A percentile compares a stretch with the other conserved stretches of the same genome.
These are phyloP conservation scores for Fraxinus paxiana DNA, from an alignment of 305 asterid species.

Conservation along the genomic window DNA sequence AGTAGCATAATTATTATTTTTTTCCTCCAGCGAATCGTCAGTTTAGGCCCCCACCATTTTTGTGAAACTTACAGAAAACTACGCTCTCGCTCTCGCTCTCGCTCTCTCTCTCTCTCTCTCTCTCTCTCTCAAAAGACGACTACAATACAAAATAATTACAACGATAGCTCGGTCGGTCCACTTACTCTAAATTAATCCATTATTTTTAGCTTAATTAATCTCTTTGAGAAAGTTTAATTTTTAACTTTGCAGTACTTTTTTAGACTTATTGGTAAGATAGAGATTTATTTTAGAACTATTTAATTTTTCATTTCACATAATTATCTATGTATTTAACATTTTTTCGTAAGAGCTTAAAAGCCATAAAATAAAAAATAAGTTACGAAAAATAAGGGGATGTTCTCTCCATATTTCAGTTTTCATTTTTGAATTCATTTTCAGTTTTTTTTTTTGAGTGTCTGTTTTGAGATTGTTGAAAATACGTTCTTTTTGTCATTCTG, in stretches of 20 bases:
- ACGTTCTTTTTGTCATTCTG: too few relatives aligned
- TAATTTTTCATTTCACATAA: background rate
- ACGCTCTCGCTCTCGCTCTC: too few relatives aligned
- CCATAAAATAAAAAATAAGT: background rate
- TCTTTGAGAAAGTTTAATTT: background rate
- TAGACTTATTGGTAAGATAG: background rate
- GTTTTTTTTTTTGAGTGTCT: too few relatives aligned
- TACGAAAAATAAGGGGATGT: background rate
- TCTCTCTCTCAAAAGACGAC: slow-evolving; percentile 17
- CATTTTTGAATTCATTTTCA: too few relatives aligned
- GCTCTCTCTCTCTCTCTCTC: background rate
- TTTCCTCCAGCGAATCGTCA: slow-evolving; percentile 9
- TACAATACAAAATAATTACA: background rate
- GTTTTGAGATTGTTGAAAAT: too few relatives aligned
- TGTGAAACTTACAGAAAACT: slow-evolving; percentile 15
- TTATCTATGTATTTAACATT: background rate
- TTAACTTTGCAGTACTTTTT: background rate
- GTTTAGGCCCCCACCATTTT: slow-evolving; percentile 23
- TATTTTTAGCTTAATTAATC: slow-evolving; percentile 22
- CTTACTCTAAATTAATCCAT: slow-evolving; percentile 18
- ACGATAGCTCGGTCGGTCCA: background rate
- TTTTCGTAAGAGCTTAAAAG: background rate
- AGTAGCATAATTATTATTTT: background rate
- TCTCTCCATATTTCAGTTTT: too few relatives aligned
- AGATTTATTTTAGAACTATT: background rate